Evolutionary conservation across 305 asterid genomes (phyloP).

Genomic region (Fraxinus nigra): DNA sequence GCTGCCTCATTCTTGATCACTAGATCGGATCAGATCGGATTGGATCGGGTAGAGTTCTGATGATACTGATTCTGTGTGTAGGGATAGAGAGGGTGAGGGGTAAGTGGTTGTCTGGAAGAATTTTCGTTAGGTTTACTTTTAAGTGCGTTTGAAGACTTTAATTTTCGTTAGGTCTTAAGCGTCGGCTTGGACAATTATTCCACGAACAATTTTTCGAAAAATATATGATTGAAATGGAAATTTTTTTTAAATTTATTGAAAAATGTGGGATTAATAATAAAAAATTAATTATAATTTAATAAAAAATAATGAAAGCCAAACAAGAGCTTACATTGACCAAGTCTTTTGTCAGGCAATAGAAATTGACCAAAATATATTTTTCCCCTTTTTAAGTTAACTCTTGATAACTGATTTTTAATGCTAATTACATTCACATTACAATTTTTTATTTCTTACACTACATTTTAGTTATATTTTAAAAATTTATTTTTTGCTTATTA

Average conservation of each 20-base stretch:
- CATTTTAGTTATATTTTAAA: not conserved
- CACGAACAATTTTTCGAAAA: not conserved
- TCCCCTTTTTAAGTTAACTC: not conserved
- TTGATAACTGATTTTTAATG: not conserved
- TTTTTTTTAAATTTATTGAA: too few relatives aligned
- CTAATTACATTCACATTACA: not conserved
- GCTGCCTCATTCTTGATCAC: slow-evolving; percentile 34
- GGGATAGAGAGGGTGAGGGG: not conserved
- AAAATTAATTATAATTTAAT: too few relatives aligned
- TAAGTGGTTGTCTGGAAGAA: not conserved
- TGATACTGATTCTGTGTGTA: not conserved
- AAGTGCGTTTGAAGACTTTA: not conserved
- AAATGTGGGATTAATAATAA: too few relatives aligned
- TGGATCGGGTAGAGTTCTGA: slow-evolving; percentile 10
- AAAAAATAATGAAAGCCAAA: not conserved
- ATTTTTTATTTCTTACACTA: not conserved
- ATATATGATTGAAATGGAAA: not conserved
- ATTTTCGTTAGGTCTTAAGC: not conserved
- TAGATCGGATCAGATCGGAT: slow-evolving; percentile 51
- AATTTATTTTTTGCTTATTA: not conserved
- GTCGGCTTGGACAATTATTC: not conserved
- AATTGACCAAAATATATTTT: not conserved
- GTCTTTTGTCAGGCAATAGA: not conserved
- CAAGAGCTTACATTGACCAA: not conserved
- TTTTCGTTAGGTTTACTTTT: not conserved